Evolutionary conservation across 345 rosid species (phyloP).

Genomic region (Moricandia arvensis): DNA sequence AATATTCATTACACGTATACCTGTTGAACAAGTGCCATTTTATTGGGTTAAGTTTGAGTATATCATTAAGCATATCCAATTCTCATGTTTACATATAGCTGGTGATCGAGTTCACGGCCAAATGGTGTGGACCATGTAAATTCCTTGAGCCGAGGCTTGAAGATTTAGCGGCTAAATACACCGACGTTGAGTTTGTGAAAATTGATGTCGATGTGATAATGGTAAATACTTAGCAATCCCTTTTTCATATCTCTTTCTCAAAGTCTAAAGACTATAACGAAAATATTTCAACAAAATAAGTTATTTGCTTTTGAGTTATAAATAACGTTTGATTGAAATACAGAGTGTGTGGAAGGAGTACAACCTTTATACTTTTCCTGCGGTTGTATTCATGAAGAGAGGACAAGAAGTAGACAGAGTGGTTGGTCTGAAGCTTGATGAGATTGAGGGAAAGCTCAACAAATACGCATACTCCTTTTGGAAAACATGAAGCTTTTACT

Average conservation of each 20-base stretch:
- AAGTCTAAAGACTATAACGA: neutral
- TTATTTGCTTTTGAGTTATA: neutral
- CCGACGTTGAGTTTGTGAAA: slow-evolving; percentile 64
- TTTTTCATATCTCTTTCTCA: neutral
- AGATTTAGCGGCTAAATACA: slow-evolving; percentile 54
- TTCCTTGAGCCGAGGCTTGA: slow-evolving; percentile 50
- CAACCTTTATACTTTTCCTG: slow-evolving; percentile 48
- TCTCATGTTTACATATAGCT: slow-evolving; percentile 28
- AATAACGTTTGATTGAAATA: neutral
- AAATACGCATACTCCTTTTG: slow-evolving; percentile 33
- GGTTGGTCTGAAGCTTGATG: slow-evolving; percentile 57
- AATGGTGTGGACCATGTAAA: slow-evolving; percentile 83
- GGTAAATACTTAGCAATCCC: slow-evolving; percentile 26
- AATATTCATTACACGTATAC: no score
- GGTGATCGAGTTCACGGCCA: slow-evolving; percentile 73
- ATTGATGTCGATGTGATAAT: slow-evolving; percentile 61
- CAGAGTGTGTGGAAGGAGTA: slow-evolving; percentile 53
- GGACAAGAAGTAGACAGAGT: slow-evolving; percentile 60
- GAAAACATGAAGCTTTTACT: neutral
- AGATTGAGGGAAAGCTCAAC: slow-evolving; percentile 58
- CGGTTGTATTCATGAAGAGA: slow-evolving; percentile 56
- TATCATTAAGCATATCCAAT: neutral
- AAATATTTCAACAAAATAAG: neutral
- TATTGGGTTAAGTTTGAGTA: neutral
- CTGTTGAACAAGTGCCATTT: neutral